Evolutionary conservation across 441 rosid species (phyloP).

Genomic region (Flueggea neowawraea): DNA sequence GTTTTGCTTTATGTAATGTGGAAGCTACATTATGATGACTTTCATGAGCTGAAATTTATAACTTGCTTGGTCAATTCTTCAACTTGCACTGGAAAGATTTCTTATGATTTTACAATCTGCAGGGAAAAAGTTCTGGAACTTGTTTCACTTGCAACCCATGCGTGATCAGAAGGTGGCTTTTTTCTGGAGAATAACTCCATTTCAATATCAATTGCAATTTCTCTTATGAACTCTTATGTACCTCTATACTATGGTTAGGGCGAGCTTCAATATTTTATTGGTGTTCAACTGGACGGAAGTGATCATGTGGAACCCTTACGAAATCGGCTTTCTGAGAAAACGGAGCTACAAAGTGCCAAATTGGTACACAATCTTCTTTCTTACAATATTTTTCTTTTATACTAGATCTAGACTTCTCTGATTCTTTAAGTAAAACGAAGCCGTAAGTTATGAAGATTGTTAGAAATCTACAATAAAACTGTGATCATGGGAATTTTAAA

Average conservation of each 20-base stretch:
- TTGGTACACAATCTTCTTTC: slow-evolving; percentile 38
- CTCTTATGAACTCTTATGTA: background rate
- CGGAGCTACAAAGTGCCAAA: slow-evolving; percentile 71
- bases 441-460: no score
- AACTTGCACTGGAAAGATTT: slow-evolving; percentile 6
- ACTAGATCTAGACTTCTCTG: no score
- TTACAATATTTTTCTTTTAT: slow-evolving; percentile 3
- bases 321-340: slow-evolving; percentile 77
- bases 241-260: slow-evolving; percentile 42
- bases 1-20: slow-evolving; percentile 2
- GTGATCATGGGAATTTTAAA: no score
- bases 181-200: slow-evolving; percentile 13
- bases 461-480: no score
- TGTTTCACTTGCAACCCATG: slow-evolving; percentile 98
- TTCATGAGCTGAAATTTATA: no score
- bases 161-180: slow-evolving; percentile 79
- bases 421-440: no score
- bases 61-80: background rate
- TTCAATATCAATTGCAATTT: slow-evolving; percentile 2
- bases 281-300: slow-evolving; percentile 98
- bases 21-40: background rate
- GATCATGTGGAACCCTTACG: slow-evolving; percentile 84
- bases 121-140: slow-evolving; percentile 99
- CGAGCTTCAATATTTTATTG: slow-evolving; percentile 98
- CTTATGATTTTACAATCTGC: slow-evolving; percentile 26